These are phyloP conservation scores for Apophysomyces elegans DNA, from an alignment of 371 early-diverging fungal genomes.

Conservation along the genomic window DNA sequence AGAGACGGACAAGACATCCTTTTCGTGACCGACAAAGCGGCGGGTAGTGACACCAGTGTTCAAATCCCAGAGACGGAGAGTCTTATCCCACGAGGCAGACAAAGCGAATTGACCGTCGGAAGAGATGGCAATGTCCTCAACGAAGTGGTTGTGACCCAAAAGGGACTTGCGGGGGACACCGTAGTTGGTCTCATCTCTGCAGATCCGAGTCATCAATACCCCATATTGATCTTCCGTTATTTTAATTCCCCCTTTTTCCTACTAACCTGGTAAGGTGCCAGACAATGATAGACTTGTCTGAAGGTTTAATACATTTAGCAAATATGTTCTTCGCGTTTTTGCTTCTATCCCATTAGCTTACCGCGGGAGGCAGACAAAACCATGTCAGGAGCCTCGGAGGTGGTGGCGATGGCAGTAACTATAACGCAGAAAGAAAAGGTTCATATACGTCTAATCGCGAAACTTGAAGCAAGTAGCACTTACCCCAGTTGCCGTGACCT, in stretches of 20 bases:
- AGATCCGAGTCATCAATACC: neutral
- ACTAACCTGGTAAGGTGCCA: conserved; percentile 85
- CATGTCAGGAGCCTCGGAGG: conserved; percentile 90
- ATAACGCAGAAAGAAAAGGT: conserved; percentile 1
- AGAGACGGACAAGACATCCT: conserved; percentile 96
- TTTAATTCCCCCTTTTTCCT: neutral
- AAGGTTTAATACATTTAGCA: neutral
- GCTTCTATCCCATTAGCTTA: conserved; percentile 39
- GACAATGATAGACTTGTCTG: conserved; percentile 96
- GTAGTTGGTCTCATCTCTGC: conserved; percentile 87
- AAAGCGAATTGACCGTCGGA: conserved; percentile 97
- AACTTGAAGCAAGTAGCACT: conserved; percentile 2
- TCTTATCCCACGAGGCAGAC: conserved; percentile 98
- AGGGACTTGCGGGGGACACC: conserved; percentile 91
- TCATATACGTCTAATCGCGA: neutral
- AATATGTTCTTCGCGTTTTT: neutral
- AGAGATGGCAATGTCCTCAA: conserved; percentile 96
- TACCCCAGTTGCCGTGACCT: conserved; percentile 46
- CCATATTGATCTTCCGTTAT: neutral
- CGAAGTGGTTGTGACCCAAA: conserved; percentile 97
- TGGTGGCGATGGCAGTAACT: conserved; percentile 94
- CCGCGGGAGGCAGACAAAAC: conserved; percentile 93
- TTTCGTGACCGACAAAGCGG: conserved; percentile 96
- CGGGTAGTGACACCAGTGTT: conserved; percentile 93
- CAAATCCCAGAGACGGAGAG: conserved; percentile 98